These are phyloP conservation scores for Aspergillus neoniger DNA, from an alignment of 2,329 filamentous ascomycete genomes.

Conservation along the genomic window DNA sequence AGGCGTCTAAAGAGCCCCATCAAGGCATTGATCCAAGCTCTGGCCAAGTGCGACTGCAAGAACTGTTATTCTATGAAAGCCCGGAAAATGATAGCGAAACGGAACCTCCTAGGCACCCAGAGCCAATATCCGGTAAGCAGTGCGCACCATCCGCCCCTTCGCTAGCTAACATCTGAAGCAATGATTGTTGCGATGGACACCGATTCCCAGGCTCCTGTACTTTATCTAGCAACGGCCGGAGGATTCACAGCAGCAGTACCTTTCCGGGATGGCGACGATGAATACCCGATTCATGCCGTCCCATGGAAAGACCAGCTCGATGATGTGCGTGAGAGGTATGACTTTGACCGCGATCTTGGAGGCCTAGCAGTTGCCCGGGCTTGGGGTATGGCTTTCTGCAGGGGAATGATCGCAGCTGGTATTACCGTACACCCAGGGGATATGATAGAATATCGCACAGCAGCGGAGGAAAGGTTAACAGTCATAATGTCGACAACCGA, in stretches of 20 bases:
- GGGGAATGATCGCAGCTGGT: conserved; percentile 52
- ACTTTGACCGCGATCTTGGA: conserved; percentile 52
- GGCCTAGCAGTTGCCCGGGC: conserved; percentile 52
- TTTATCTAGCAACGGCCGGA: conserved; percentile 36
- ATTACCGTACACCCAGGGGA: conserved; percentile 58
- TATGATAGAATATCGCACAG: conserved; percentile 58
- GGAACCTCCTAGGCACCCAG: conserved; percentile 26
- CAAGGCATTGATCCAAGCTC: background rate
- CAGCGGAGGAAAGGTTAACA: conserved; percentile 47
- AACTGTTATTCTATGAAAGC: conserved; percentile 27
- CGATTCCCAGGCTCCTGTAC: conserved; percentile 15
- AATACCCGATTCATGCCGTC: conserved; percentile 12
- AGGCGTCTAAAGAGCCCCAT: conserved; percentile 23
- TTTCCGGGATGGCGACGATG: conserved; percentile 15
- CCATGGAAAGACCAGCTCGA: conserved; percentile 36
- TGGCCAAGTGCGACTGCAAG: conserved; percentile 12
- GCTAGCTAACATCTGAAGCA: conserved; percentile 26
- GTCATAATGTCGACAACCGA: conserved; percentile 39
- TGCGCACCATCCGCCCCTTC: too few relatives aligned
- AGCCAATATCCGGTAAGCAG: conserved; percentile 38
- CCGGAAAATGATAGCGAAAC: conserved; percentile 10
- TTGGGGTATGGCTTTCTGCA: conserved; percentile 56
- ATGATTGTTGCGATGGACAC: conserved; percentile 25
- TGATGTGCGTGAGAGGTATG: conserved; percentile 46
- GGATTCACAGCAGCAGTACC: conserved; percentile 25